Evolutionary conservation across 1,284 basidiomycete genomes (phyloP).

Genomic region (Fomitopsis schrenkii): DNA sequence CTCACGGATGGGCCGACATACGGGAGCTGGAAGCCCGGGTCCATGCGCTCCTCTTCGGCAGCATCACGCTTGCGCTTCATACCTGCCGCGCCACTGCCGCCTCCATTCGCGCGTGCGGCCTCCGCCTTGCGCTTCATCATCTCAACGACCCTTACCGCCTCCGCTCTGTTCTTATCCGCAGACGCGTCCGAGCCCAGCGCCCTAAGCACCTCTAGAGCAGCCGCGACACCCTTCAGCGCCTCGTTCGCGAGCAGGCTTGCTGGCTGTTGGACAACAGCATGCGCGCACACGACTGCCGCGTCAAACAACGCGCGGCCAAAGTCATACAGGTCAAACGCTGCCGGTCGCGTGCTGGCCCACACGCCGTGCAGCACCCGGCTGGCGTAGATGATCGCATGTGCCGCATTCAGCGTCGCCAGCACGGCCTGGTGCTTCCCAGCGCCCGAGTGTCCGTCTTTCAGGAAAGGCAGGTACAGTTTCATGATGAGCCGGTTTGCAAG

Average conservation of each 20-base stretch:
- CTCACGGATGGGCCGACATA: constrained; percentile 41
- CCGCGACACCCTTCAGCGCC: constrained; percentile 44
- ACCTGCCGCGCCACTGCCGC: constrained; percentile 21
- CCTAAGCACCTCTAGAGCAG: constrained; percentile 39
- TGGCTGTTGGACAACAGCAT: constrained; percentile 52
- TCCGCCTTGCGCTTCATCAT: constrained; percentile 46
- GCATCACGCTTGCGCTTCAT: constrained; percentile 54
- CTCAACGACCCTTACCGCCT: constrained; percentile 43
- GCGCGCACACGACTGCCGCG: constrained; percentile 57
- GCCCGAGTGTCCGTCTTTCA: constrained; percentile 33
- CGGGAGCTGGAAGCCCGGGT: constrained; percentile 41
- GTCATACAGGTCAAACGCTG: constrained; percentile 56
- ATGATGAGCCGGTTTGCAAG: constrained; percentile 56
- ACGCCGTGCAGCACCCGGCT: constrained; percentile 38
- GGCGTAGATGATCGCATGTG: constrained; percentile 53
- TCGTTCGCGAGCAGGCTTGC: constrained; percentile 40
- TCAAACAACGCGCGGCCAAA: constrained; percentile 58
- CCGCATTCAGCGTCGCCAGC: constrained; percentile 54
- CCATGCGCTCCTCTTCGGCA: constrained; percentile 33
- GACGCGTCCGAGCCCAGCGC: constrained; percentile 9
- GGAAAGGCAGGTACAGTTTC: constrained; percentile 64
- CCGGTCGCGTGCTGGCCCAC: constrained; percentile 34
- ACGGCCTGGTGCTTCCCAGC: constrained; percentile 41
- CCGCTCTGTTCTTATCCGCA: constrained; percentile 23
- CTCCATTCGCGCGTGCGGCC: constrained; percentile 22